Conservation (phyloP, 305 asterid species). For the Rubia peregrina region DNA sequence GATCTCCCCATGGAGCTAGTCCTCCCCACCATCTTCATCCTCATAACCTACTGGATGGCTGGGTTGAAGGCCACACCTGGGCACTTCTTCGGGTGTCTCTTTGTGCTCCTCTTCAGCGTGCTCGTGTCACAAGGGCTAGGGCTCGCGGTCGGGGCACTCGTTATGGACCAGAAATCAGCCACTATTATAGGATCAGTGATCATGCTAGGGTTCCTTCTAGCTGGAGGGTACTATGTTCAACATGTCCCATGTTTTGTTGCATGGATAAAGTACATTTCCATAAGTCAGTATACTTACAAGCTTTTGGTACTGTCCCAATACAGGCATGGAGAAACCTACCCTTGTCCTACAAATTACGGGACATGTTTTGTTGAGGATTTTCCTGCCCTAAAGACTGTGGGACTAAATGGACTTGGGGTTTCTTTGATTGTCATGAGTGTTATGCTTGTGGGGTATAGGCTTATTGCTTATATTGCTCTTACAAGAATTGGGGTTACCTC, state of each 20-base stretch:
- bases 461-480: conserved; percentile 61
- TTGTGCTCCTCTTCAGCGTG: conserved; percentile 41
- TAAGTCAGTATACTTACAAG: conserved; percentile 52
- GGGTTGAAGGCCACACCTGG: conserved; percentile 40
- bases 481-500: conserved; percentile 59
- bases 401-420: conserved; percentile 30
- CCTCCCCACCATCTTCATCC: conserved; percentile 55
- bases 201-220: conserved; percentile 49
- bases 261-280: conserved; percentile 64
- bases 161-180: conserved; percentile 69
- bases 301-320: conserved; percentile 49
- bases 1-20: conserved; percentile 77
- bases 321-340: conserved; percentile 41
- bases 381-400: conserved; percentile 42
- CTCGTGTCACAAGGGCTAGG: conserved; percentile 64
- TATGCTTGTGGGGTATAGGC: conserved; percentile 62
- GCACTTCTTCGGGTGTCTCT: conserved; percentile 41
- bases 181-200: conserved; percentile 52
- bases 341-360: conserved; percentile 18
- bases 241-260: conserved; percentile 51
- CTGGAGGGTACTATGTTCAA: conserved; percentile 63
- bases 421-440: conserved; percentile 39
- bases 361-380: conserved; percentile 52
- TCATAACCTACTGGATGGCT: conserved; percentile 73
- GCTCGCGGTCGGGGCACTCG: conserved; percentile 63